Evolutionary conservation across 345 rosid genomes (phyloP), one percentile per base, ranked within the genome.

Genomic region (Lumnitzera racemosa): DNA sequence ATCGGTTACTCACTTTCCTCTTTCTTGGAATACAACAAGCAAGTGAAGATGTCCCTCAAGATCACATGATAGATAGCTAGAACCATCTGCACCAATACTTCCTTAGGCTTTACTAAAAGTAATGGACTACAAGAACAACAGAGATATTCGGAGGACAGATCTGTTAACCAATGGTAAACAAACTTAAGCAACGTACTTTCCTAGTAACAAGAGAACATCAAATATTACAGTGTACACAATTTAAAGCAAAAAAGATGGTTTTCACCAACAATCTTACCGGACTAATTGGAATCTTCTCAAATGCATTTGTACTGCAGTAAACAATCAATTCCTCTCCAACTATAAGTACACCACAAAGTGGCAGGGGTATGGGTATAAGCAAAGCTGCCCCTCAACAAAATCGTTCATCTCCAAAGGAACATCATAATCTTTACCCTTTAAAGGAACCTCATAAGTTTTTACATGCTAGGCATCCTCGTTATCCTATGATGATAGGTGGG

Each of bases 341-440:
- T 61, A 95, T 95, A 56, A 95, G 92, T 47, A 95, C 94, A n/a
- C 97, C 97, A 58, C 97, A 90, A n/a, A 90, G 81, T 58, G 97
- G 99, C 36, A 89, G 88, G 29, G 99, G 97, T 48, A 95, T 94
- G n/a, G 95, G 99, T 71, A 95, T 95, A 51, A 95, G 82, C 57
- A 90, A 72, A 76, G 83, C 86, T 63, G 96, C 97, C 96, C 99
- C 88, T 90, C 97, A 17, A 81, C 79, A 76, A 90, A 90, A 80
- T 95, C 96, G 73, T 95, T 95, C 66, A 86, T 97, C 75, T 90
- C 90, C 59, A 95, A 50, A 65, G 88, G 88, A 68, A 90, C 96
- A 78, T 95, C 96, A 13, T 90, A 95, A 16, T 97, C 90, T 76
- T 90, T 95, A 59, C 86, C 86, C 20, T 20, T 20, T 20, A 20